A percentile compares a stretch with the other conserved stretches of the same genome.
Conservation (phyloP, 1,284 basidiomycete species). For the Fomitopsis pinicola region DNA sequence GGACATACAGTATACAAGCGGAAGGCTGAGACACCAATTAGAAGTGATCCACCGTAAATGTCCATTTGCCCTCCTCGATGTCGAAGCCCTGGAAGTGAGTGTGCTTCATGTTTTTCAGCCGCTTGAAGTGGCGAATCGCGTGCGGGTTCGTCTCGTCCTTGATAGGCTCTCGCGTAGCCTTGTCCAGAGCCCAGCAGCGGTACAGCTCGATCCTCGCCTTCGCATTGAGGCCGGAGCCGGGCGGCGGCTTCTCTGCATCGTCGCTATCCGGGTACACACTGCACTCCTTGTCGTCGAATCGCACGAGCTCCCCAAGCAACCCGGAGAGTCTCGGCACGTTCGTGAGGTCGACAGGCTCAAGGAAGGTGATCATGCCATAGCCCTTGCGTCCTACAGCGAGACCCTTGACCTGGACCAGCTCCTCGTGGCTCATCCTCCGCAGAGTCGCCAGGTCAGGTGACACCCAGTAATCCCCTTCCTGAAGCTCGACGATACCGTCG, state of each 20-base stretch:
- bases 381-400: constrained; percentile 89
- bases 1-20: background rate
- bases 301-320: constrained; percentile 83
- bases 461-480: constrained; percentile 89
- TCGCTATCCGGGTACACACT: constrained; percentile 90
- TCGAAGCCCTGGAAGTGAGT: constrained; percentile 87
- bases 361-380: constrained; percentile 88
- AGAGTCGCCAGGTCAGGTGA: constrained; percentile 74
- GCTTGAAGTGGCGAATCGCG: constrained; percentile 76
- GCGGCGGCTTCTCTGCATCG: constrained; percentile 73
- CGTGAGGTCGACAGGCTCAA: constrained; percentile 91
- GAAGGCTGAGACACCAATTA: constrained; percentile 22
- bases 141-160: constrained; percentile 77
- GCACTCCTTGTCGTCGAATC: constrained; percentile 90
- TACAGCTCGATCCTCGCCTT: constrained; percentile 78
- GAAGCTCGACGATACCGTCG: constrained; percentile 35
- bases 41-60: constrained; percentile 93
- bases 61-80: constrained; percentile 83
- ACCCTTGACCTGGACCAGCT: constrained; percentile 66
- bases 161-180: constrained; percentile 88
- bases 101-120: constrained; percentile 81
- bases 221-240: constrained; percentile 88
- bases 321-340: constrained; percentile 76
- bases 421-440: constrained; percentile 64
- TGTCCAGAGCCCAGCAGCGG: constrained; percentile 88